Evolutionary conservation across 2,329 filamentous ascomycete species (phyloP).

Genomic region (Didymella exigua): DNA sequence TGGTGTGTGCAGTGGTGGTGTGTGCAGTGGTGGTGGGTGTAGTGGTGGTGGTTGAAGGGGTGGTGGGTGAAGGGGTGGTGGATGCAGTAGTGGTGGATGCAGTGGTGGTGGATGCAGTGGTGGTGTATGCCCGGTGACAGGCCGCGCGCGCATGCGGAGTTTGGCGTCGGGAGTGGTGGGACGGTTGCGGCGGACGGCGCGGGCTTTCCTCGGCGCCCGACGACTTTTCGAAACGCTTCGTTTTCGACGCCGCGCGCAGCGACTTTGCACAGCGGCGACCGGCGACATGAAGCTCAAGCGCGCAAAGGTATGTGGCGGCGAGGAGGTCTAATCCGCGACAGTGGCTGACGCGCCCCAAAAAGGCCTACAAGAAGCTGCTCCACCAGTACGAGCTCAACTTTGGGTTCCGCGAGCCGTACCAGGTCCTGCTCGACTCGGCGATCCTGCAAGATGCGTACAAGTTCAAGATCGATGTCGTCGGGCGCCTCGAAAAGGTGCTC

Average conservation of each 20-base stretch:
- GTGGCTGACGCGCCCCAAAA: conserved; percentile 68
- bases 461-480: conserved; percentile 86
- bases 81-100: no score
- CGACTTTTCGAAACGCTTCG: conserved; percentile 10
- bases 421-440: conserved; percentile 76
- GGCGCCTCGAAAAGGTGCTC: conserved; percentile 77
- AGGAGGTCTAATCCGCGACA: neutral
- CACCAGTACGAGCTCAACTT: conserved; percentile 86
- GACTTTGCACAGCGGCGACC: conserved; percentile 6
- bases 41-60: no score
- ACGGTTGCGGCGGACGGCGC: neutral
- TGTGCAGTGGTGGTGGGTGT: conserved; percentile 1
- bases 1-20: conserved; percentile 6
- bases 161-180: neutral
- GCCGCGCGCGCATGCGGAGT: conserved; percentile 3
- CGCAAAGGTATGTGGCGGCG: conserved; percentile 27
- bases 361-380: conserved; percentile 90
- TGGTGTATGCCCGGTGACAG: neutral
- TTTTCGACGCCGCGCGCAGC: neutral
- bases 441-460: conserved; percentile 80
- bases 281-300: conserved; percentile 43
- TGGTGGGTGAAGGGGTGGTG: no score
- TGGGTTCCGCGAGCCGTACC: conserved; percentile 91
- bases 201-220: conserved; percentile 1
- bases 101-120: no score